phyloP scores from a whole-genome alignment of 352 stramenopile genomes.

The Phytophthora melonis region DNA sequence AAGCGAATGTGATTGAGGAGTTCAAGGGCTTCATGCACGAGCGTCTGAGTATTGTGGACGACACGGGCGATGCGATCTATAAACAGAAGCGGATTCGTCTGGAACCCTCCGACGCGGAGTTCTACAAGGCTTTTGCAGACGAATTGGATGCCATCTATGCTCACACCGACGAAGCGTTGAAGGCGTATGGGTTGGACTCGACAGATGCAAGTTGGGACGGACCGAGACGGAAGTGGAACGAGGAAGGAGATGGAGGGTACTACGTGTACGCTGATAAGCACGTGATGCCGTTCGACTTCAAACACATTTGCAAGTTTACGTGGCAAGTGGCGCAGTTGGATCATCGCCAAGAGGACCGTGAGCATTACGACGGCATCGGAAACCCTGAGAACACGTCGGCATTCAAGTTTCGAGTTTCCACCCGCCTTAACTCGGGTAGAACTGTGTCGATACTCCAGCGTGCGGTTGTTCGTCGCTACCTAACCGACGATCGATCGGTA shows the following conservation, averaged over 20 bases:
- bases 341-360: conserved; percentile 28
- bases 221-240: conserved; percentile 19
- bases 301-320: conserved; percentile 2
- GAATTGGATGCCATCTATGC: conserved; percentile 10
- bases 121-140: conserved; percentile 14
- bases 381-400: conserved; percentile 16
- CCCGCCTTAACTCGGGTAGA: conserved; percentile 17
- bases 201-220: conserved; percentile 9
- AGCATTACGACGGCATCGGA: conserved; percentile 11
- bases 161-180: conserved; percentile 27
- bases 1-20: conserved; percentile 19
- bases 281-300: conserved; percentile 13
- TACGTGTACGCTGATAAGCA: conserved; percentile 19
- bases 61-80: background rate
- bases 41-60: background rate
- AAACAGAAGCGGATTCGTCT: conserved; percentile 30
- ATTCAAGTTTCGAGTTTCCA: conserved; percentile 28
- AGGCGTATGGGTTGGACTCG: conserved; percentile 13
- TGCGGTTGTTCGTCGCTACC: conserved; percentile 14
- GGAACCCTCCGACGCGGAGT: conserved; percentile 24
- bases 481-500: conserved; percentile 5
- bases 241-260: conserved; percentile 19
- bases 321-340: conserved; percentile 24
- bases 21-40: conserved; percentile 12
- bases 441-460: conserved; percentile 22